Conservation (phyloP, 345 rosid species). For the Citropsis articulata region DNA sequence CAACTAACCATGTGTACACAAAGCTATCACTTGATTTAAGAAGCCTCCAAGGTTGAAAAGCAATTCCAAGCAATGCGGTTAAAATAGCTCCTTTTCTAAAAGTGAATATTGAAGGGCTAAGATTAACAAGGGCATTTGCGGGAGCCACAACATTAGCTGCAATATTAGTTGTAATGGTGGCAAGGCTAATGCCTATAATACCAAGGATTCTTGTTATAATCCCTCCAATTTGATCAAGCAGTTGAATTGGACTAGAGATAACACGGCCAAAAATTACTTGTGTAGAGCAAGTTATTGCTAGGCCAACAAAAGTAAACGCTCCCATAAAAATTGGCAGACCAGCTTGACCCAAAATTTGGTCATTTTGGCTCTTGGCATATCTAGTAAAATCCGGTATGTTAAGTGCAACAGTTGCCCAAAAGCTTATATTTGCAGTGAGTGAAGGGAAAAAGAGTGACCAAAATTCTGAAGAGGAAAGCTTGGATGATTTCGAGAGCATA, state of each 20-base stretch:
- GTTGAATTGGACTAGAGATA: slow-evolving; percentile 78
- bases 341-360: slow-evolving; percentile 74
- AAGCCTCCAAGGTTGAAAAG: slow-evolving; percentile 87
- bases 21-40: slow-evolving; percentile 90
- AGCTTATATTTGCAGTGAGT: slow-evolving; percentile 88
- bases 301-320: slow-evolving; percentile 75
- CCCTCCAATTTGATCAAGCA: slow-evolving; percentile 75
- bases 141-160: slow-evolving; percentile 96
- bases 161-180: slow-evolving; percentile 84
- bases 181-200: slow-evolving; percentile 75
- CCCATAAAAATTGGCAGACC: slow-evolving; percentile 96
- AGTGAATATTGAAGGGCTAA: slow-evolving; percentile 75
- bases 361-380: slow-evolving; percentile 66
- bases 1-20: slow-evolving; percentile 89
- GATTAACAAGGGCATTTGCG: slow-evolving; percentile 87
- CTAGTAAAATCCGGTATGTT: slow-evolving; percentile 94
- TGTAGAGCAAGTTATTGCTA: slow-evolving; percentile 81
- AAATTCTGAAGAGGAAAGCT: slow-evolving; percentile 56
- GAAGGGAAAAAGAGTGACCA: slow-evolving; percentile 92
- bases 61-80: slow-evolving; percentile 79
- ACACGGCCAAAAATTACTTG: slow-evolving; percentile 68
- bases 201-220: slow-evolving; percentile 51
- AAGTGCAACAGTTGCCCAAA: slow-evolving; percentile 88
- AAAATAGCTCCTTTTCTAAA: slow-evolving; percentile 79
- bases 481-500: slow-evolving; percentile 70